These are phyloP conservation scores for Rossbeevera mucosa DNA, from an alignment of 768 basidiomycete genomes.

Conservation along the genomic window DNA sequence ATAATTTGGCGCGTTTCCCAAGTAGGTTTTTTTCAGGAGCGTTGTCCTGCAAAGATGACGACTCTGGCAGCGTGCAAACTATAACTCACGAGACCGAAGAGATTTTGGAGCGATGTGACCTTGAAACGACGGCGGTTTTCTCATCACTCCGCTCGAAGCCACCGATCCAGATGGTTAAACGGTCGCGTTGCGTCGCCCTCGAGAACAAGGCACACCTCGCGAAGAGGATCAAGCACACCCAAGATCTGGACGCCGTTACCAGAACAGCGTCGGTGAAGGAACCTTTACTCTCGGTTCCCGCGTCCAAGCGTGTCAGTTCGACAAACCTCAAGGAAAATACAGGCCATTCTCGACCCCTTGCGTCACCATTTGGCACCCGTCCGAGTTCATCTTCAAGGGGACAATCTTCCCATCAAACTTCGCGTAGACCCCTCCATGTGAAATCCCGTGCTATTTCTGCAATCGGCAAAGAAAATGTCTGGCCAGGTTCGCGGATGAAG, in stretches of 20 bases:
- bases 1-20: too few relatives aligned
- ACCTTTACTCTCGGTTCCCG: constrained; percentile 42
- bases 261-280: constrained; percentile 26
- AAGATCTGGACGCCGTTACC: constrained; percentile 17
- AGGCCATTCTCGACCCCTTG: constrained; percentile 26
- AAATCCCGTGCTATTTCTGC: constrained; percentile 41
- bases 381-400: constrained; percentile 38
- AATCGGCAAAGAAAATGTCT: constrained; percentile 14
- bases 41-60: too few relatives aligned
- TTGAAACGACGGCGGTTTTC: too few relatives aligned
- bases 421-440: constrained; percentile 21
- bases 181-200: constrained; percentile 37
- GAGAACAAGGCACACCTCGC: constrained; percentile 23
- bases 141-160: constrained; percentile 15
- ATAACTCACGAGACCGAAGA: too few relatives aligned
- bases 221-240: constrained; percentile 33
- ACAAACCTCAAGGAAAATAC: constrained; percentile 39
- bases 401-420: constrained; percentile 10
- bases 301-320: constrained; percentile 33
- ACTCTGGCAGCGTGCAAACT: too few relatives aligned
- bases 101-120: too few relatives aligned
- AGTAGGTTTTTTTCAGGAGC: too few relatives aligned
- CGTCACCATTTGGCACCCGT: constrained; percentile 45
- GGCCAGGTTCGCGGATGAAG: constrained; percentile 14
- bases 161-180: constrained; percentile 44